Evolutionary conservation across 257 asterid species (phyloP).

Genomic region (Plantago ovata): DNA sequence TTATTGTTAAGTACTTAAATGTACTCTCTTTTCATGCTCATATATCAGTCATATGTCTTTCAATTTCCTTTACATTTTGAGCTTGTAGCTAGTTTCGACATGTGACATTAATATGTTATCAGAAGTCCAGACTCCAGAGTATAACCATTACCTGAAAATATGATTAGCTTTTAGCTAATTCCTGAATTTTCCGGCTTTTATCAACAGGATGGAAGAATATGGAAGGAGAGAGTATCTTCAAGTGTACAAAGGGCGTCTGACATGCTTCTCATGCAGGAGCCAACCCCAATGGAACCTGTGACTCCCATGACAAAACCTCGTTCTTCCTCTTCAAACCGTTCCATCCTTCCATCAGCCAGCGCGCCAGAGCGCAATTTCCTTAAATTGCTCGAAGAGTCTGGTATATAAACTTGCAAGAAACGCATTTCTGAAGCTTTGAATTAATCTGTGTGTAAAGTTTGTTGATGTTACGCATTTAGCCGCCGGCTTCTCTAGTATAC

Average conservation of each 20-base stretch:
- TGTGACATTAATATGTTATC: no score
- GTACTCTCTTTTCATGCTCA: no score
- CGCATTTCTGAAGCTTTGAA: neutral
- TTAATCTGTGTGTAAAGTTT: conserved; percentile 11
- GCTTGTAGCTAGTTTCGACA: no score
- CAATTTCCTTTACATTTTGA: no score
- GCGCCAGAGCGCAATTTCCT: conserved; percentile 51
- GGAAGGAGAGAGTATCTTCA: conserved; percentile 87
- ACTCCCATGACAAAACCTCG: conserved; percentile 34
- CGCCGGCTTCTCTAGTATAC: neutral
- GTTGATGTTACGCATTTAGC: neutral
- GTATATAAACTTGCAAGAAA: conserved; percentile 11
- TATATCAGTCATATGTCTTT: no score
- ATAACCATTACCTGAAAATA: neutral
- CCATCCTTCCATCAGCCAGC: conserved; percentile 45
- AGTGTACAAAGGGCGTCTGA: conserved; percentile 46
- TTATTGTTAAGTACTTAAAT: no score
- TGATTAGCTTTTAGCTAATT: neutral
- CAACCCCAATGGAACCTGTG: conserved; percentile 31
- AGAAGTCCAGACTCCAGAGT: no score
- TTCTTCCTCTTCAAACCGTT: conserved; percentile 48
- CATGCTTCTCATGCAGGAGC: conserved; percentile 46
- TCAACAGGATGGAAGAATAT: conserved; percentile 85
- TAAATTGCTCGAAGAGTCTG: conserved; percentile 46
- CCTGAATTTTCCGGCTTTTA: neutral